Evolutionary conservation across 345 rosid species (phyloP).

Genomic region (Eucalyptus curtisii): DNA sequence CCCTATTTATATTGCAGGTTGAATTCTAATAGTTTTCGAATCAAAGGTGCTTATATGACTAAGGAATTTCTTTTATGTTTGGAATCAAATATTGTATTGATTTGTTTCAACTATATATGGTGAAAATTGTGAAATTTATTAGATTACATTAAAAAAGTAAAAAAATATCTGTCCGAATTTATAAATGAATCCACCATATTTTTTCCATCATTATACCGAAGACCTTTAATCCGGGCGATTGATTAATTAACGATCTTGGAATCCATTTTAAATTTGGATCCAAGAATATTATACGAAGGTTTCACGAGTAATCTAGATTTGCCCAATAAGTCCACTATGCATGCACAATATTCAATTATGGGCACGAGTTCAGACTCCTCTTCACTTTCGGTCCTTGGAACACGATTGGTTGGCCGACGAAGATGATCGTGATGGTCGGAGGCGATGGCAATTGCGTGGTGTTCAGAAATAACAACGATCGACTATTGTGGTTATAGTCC

Average conservation of each 20-base stretch:
- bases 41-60: not conserved
- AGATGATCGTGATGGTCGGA: not conserved
- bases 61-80: not conserved
- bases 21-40: not conserved
- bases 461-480: not conserved
- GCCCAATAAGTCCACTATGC: not conserved
- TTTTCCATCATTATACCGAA: not conserved
- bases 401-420: not conserved
- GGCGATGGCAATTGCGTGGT: not conserved
- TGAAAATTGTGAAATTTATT: not conserved
- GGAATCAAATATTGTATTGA: not conserved
- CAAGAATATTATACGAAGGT: not conserved
- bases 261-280: not conserved
- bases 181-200: not conserved
- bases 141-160: not conserved
- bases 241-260: not conserved
- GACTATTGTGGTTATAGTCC: not conserved
- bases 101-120: rapidly evolving
- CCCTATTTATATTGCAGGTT: not conserved
- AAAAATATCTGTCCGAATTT: not conserved
- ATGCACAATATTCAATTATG: not conserved
- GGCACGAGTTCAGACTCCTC: not conserved
- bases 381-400: not conserved
- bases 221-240: not conserved
- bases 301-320: not conserved